These are phyloP conservation scores for Phytophthora pisi DNA, from an alignment of 352 stramenopile species.

Conservation along the genomic window DNA sequence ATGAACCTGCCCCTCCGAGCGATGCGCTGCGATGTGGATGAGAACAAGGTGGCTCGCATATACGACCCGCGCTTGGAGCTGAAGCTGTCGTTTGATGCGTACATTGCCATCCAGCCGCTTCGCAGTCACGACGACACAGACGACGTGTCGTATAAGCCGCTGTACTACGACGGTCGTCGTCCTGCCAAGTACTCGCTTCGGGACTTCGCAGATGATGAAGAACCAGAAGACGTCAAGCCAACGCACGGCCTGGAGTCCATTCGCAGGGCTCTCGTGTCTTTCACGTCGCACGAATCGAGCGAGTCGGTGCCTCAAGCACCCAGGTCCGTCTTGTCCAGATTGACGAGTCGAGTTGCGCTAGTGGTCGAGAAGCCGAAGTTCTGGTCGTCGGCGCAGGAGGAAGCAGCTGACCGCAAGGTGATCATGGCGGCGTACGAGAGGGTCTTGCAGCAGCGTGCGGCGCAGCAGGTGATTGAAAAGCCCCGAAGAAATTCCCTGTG, in stretches of 20 bases:
- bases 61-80: slow-evolving; percentile 43
- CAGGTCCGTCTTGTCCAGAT: slow-evolving; percentile 21
- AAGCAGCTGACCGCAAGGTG: slow-evolving; percentile 14
- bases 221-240: slow-evolving; percentile 27
- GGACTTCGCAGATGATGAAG: slow-evolving; percentile 22
- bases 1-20: slow-evolving; percentile 39
- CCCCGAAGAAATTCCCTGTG: slow-evolving; percentile 6
- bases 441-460: slow-evolving; percentile 11
- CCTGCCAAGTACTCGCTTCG: slow-evolving; percentile 40
- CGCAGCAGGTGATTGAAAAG: slow-evolving; percentile 9
- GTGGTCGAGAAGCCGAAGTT: slow-evolving; percentile 42
- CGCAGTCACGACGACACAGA: slow-evolving; percentile 30
- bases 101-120: slow-evolving; percentile 41
- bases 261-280: slow-evolving; percentile 23
- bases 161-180: slow-evolving; percentile 35
- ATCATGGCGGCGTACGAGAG: slow-evolving; percentile 32
- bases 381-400: slow-evolving; percentile 26
- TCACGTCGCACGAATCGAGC: slow-evolving; percentile 23
- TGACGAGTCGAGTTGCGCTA: slow-evolving; percentile 30
- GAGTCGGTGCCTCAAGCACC: slow-evolving; percentile 10
- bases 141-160: slow-evolving; percentile 40
- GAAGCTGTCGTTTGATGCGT: slow-evolving; percentile 53
- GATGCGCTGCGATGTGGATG: slow-evolving; percentile 46
- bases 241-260: slow-evolving; percentile 31
- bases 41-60: slow-evolving; percentile 45